phyloP scores from a whole-genome alignment of 139 green algal species.

The Mesotaenium endlicherianum region DNA sequence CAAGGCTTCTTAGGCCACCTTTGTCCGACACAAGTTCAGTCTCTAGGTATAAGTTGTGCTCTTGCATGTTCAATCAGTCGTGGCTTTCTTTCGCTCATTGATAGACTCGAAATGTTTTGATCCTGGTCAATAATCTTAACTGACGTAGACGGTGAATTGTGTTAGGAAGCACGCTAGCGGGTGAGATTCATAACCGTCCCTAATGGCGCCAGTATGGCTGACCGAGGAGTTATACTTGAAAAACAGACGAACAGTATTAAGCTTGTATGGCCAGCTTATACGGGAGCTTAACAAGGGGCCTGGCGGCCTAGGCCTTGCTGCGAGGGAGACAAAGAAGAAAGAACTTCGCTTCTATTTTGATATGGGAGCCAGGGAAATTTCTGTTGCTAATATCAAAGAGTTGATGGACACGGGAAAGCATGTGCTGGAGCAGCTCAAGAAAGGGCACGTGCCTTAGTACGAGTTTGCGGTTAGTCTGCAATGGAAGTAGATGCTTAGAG shows the following conservation, averaged over 20 bases:
- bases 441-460: constrained; percentile 7
- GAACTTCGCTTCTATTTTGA: constrained; percentile 3
- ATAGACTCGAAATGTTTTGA: no score
- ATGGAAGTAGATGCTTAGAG: no score
- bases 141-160: no score
- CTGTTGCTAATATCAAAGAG: constrained; percentile 3
- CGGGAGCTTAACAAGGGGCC: background rate
- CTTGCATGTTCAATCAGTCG: no score
- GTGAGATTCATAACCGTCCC: no score
- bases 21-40: no score
- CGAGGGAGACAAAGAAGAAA: constrained; percentile 7
- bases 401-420: background rate
- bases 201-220: background rate
- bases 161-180: no score
- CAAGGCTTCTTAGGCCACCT: no score
- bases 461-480: no score
- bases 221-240: background rate
- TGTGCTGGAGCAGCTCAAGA: background rate
- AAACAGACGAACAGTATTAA: background rate
- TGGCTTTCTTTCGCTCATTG: no score
- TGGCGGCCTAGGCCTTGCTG: background rate
- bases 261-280: background rate
- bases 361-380: background rate
- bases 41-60: no score
- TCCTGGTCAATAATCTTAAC: no score